phyloP scores from a whole-genome alignment of 2,329 filamentous ascomycete species.

The Epichloe glyceriae region DNA sequence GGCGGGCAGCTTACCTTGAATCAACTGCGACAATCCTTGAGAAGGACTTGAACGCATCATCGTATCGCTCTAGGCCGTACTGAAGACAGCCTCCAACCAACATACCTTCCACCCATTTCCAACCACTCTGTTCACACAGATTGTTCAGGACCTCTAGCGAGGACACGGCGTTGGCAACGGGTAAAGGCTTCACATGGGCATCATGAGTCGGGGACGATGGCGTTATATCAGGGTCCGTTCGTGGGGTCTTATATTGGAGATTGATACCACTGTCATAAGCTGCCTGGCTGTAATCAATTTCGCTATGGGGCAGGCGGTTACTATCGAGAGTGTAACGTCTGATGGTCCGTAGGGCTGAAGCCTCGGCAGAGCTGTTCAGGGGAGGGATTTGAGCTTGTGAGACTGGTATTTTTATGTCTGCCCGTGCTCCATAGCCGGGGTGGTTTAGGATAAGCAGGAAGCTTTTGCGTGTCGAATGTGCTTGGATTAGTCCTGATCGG shows the following conservation, averaged over 20 bases:
- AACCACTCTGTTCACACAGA: slow-evolving; percentile 66
- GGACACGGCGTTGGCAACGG: slow-evolving; percentile 42
- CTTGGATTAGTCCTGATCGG: slow-evolving; percentile 24
- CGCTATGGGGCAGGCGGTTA: neutral
- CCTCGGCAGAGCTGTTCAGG: neutral
- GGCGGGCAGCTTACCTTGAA: slow-evolving; percentile 33
- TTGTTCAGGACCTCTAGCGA: slow-evolving; percentile 60
- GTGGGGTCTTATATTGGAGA: neutral
- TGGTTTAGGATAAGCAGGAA: slow-evolving; percentile 42
- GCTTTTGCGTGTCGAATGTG: slow-evolving; percentile 29
- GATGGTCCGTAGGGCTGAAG: neutral
- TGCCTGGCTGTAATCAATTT: neutral
- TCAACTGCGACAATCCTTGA: slow-evolving; percentile 46
- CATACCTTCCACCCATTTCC: slow-evolving; percentile 90
- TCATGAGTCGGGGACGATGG: slow-evolving; percentile 3
- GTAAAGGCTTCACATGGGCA: slow-evolving; percentile 17
- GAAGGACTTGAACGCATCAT: slow-evolving; percentile 65
- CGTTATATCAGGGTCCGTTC: neutral
- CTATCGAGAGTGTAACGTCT: slow-evolving; percentile 4
- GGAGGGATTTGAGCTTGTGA: neutral
- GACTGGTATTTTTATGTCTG: neutral
- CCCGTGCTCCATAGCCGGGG: slow-evolving; percentile 19
- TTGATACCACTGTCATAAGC: neutral
- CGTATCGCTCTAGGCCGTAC: slow-evolving; percentile 77
- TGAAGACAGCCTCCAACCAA: slow-evolving; percentile 81